Conservation (phyloP, 2,329 filamentous ascomycete species). For the Cytospora chrysosperma region DNA sequence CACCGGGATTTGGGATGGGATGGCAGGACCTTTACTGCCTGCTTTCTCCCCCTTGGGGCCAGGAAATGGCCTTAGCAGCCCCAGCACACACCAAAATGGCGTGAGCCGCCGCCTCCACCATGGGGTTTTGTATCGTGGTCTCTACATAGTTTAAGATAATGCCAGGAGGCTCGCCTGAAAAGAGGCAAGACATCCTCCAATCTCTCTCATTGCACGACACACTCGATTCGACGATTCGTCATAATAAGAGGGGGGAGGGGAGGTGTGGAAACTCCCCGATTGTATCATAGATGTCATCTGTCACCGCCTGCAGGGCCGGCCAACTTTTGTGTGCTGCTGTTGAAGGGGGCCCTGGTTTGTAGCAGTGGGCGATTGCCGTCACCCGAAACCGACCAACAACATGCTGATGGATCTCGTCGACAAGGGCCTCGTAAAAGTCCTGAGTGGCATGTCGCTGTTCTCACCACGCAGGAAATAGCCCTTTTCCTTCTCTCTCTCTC, state of each 20-base stretch:
- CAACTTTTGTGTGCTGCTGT: neutral
- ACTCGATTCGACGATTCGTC: neutral
- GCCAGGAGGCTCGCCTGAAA: conserved; percentile 10
- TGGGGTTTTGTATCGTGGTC: too few species aligned
- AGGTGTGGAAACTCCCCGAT: neutral
- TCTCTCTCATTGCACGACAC: neutral
- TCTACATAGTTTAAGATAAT: neutral
- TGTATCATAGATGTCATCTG: neutral
- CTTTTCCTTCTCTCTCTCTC: too few species aligned
- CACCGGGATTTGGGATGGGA: conserved; percentile 7
- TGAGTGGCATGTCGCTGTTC: neutral
- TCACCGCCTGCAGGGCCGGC: neutral
- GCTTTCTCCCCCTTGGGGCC: neutral
- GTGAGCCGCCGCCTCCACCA: neutral
- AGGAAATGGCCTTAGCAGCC: conserved; percentile 6
- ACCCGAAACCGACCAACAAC: neutral
- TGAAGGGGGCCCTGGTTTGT: too few species aligned
- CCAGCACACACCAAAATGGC: conserved; percentile 13
- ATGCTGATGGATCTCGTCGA: conserved; percentile 2
- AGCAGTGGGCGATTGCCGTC: neutral
- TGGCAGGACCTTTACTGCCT: too few species aligned
- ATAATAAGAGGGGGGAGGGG: neutral
- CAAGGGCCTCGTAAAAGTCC: neutral
- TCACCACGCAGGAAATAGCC: neutral
- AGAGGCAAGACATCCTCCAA: conserved; percentile 16